Evolutionary conservation across 1,284 basidiomycete genomes (phyloP).

Genomic region (Stygiomarasmius scandens): DNA sequence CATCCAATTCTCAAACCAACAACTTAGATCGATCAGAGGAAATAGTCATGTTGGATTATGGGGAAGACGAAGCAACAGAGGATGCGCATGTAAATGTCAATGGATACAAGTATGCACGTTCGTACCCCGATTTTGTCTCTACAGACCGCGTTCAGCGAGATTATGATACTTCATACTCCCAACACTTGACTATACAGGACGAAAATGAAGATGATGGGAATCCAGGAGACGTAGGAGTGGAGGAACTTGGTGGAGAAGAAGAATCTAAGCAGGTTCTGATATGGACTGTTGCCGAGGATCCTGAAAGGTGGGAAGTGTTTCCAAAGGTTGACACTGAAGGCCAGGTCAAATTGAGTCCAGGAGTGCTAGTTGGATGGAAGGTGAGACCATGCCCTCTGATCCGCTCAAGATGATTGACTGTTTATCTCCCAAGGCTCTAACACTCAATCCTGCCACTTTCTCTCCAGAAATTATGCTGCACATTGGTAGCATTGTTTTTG

Average conservation of each 20-base stretch:
- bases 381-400: neutral
- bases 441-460: conserved; percentile 12
- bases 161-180: no score
- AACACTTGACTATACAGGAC: neutral
- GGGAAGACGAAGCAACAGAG: neutral
- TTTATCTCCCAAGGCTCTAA: neutral
- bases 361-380: conserved; percentile 15
- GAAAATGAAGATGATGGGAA: neutral
- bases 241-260: no score
- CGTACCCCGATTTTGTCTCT: neutral
- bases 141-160: neutral
- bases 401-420: no score
- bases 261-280: conserved; percentile 8
- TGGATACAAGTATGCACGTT: neutral
- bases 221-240: neutral
- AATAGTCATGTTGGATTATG: conserved; percentile 9
- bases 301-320: neutral
- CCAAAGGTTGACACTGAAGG: neutral
- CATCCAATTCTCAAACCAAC: no score
- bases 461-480: conserved; percentile 15
- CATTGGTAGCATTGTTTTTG: conserved; percentile 8
- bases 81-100: neutral
- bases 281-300: conserved; percentile 7
- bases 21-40: neutral
- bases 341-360: neutral